phyloP scores from a whole-genome alignment of 140 eudicot genomes.

The Senecio squalidus region DNA sequence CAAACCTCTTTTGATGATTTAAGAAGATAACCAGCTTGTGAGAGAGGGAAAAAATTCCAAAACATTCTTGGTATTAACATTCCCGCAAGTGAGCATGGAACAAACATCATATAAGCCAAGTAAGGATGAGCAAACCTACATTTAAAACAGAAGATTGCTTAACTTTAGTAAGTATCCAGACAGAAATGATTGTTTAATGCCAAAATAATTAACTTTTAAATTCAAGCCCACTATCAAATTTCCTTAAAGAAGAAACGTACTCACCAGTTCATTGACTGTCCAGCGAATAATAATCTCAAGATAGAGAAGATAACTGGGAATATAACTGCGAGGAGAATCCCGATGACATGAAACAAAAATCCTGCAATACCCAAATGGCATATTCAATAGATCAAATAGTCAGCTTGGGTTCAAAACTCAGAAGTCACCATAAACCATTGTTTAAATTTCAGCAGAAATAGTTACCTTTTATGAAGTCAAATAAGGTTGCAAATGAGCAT shows the following conservation, averaged over 20 bases:
- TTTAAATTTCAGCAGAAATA: conserved; percentile 10
- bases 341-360: conserved; percentile 53
- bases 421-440: conserved; percentile 5
- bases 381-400: conserved; percentile 3
- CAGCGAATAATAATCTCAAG: conserved; percentile 56
- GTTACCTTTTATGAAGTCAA: conserved; percentile 74
- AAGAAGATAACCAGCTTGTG: conserved; percentile 48
- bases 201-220: not conserved
- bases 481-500: conserved; percentile 46
- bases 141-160: conserved; percentile 12
- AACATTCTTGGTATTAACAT: conserved; percentile 57
- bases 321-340: conserved; percentile 53
- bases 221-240: not conserved
- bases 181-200: not conserved
- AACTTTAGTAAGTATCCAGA: conserved; percentile 1
- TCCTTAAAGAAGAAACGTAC: conserved; percentile 1
- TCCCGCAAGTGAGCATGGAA: conserved; percentile 90
- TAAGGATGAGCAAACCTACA: conserved; percentile 89
- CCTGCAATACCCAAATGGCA: conserved; percentile 50
- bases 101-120: conserved; percentile 86
- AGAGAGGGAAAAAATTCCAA: conserved; percentile 56
- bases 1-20: conserved; percentile 58
- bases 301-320: conserved; percentile 59
- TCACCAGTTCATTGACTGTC: conserved; percentile 92
- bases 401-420: not conserved